Conservation (phyloP, 140 eudicot species). For the Erigeron philadelphicus region DNA sequence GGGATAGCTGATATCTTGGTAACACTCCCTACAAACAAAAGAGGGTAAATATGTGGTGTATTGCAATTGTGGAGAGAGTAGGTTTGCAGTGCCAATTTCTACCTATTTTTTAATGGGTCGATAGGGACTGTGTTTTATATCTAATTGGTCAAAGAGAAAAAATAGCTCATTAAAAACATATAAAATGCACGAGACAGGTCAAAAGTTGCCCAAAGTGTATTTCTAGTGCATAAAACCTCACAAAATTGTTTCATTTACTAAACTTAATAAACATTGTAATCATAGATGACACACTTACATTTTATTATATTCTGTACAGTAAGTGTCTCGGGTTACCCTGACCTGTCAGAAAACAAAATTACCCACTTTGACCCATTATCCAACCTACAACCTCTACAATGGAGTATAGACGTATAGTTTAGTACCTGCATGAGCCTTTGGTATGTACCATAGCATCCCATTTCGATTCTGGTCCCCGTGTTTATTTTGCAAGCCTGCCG, state of each 20-base stretch:
- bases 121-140: neutral
- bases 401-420: constrained; percentile 2
- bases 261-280: neutral
- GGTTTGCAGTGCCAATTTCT: neutral
- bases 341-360: neutral
- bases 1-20: constrained; percentile 83
- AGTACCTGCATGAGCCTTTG: constrained; percentile 68
- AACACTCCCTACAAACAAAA: constrained; percentile 59
- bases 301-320: neutral
- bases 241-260: too few relatives aligned
- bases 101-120: neutral
- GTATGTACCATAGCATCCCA: constrained; percentile 99
- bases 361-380: neutral
- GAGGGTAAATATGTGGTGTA: neutral
- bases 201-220: neutral
- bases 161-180: neutral
- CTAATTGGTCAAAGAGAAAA: neutral
- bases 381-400: neutral
- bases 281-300: neutral
- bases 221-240: too few relatives aligned
- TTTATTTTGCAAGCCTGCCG: constrained; percentile 60
- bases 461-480: constrained; percentile 91
- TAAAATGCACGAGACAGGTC: neutral
- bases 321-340: neutral
- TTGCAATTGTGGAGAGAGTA: neutral